Base-by-base conservation (phyloP, 2,329 filamentous ascomycete species). In the Exophiala oligosperma region DNA sequence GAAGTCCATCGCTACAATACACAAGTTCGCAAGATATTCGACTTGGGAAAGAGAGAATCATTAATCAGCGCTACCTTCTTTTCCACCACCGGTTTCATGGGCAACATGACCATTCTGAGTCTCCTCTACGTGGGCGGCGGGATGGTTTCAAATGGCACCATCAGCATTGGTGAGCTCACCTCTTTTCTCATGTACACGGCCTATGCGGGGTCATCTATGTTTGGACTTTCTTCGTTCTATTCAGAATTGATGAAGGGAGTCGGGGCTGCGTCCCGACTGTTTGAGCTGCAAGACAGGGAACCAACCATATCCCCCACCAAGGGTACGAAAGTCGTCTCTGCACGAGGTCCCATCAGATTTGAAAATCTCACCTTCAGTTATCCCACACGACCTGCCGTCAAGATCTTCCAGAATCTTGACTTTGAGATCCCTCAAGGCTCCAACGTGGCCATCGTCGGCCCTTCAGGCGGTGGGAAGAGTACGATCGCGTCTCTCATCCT, bases 161-260 rank as follows among this genome's bases (percentile, higher is more conserved):
- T 99, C 78, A 91, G 85, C 6, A 87, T 97, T 49, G 94, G 94
- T 67, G 93, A 99, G 65, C 77, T 99, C 44, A 95, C 94, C 1
- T 96, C 92, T 0, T 99, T 99, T 75, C 84, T 99, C 77, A 97
- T 99, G 93, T 99, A 97, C 74, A 96, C 92, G 2, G 93, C 91
- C 2, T 97, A 88, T 67, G 86, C 86, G 53, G 86, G 86, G 17
- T 94, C 90, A 49, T 96, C 91, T 74, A 84, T 99, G 63, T 96
- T 97, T 67, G 94, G 94, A 3, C 80, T 99, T 1, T 96, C 92
- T 3, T 91, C 90, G 56, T 99, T 99, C 76, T 99, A 97, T 75
- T 96, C 92, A 0, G 94, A 99, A 72, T 81, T 99, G 61, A 99
- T 99, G 94, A 99, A 99, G 74, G 95, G 95, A 43, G 93, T 96